These are phyloP conservation scores for Knoxia roxburghii DNA, from an alignment of 257 asterid genomes.

Conservation along the genomic window DNA sequence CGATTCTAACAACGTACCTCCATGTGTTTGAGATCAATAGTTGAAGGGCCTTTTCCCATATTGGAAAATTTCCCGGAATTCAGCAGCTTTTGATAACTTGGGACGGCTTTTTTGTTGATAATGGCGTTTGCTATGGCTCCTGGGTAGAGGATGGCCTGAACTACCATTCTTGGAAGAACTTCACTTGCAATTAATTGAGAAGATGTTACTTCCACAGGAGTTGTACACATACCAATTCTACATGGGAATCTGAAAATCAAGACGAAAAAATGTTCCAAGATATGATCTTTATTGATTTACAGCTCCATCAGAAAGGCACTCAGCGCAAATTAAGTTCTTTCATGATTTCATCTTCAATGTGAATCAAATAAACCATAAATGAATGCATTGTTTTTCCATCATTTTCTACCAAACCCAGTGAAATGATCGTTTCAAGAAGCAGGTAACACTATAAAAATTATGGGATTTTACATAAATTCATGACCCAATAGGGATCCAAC, in stretches of 20 bases:
- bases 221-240: constrained; percentile 43
- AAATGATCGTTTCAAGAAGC: too few species aligned
- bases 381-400: too few species aligned
- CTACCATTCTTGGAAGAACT: constrained; percentile 31
- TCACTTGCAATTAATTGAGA: constrained; percentile 40
- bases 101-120: constrained; percentile 24
- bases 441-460: too few species aligned
- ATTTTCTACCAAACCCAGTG: too few species aligned
- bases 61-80: constrained; percentile 27
- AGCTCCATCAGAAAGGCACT: too few species aligned
- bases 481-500: too few species aligned
- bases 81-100: constrained; percentile 33
- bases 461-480: too few species aligned
- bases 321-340: too few species aligned
- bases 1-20: constrained; percentile 65
- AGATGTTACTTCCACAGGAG: constrained; percentile 47
- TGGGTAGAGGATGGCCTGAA: constrained; percentile 52
- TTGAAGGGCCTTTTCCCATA: constrained; percentile 6
- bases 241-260: constrained; percentile 47
- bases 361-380: too few species aligned
- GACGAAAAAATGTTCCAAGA: neutral
- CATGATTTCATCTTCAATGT: too few species aligned
- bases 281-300: neutral
- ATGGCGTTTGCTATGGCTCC: constrained; percentile 41
- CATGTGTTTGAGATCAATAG: constrained; percentile 44